Evolutionary conservation across 495 filamentous ascomycete species (phyloP).

Genomic region (Lasiosphaeris hirsuta): DNA sequence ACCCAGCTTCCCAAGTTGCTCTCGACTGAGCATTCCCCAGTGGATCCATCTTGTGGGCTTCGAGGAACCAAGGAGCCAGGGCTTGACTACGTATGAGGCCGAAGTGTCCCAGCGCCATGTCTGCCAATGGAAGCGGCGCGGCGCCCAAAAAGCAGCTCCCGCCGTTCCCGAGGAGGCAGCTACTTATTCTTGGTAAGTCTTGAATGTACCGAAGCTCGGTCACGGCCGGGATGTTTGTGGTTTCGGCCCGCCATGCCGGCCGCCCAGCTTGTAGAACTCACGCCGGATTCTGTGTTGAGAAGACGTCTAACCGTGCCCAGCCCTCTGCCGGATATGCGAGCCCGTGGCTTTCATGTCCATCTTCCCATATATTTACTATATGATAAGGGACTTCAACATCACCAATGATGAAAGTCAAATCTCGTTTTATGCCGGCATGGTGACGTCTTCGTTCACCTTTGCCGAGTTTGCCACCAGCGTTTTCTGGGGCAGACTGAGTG

Average conservation of each 20-base stretch:
- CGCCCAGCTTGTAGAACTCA: too few species aligned
- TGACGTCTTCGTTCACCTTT: conserved; percentile 94
- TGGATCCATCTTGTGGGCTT: neutral
- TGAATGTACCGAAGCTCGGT: neutral
- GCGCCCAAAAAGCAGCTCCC: conserved; percentile 23
- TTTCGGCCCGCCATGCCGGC: neutral
- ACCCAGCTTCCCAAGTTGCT: too few species aligned
- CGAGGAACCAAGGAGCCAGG: neutral
- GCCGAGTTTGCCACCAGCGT: conserved; percentile 89
- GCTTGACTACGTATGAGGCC: conserved; percentile 14
- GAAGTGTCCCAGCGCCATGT: conserved; percentile 16
- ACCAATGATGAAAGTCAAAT: conserved; percentile 75
- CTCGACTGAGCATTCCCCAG: too few species aligned
- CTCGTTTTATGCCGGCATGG: conserved; percentile 90
- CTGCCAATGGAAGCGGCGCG: neutral
- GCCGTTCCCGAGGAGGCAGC: conserved; percentile 55
- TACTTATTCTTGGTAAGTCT: conserved; percentile 68
- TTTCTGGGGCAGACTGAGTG: conserved; percentile 90
- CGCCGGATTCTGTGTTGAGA: neutral
- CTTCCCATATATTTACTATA: conserved; percentile 98
- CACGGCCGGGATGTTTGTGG: neutral
- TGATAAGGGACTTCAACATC: conserved; percentile 89
- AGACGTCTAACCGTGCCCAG: conserved; percentile 50
- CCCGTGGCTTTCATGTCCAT: conserved; percentile 99
- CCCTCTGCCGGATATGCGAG: conserved; percentile 92